Percentiles rank a stretch among this genome's conserved stretches.
Evolutionary conservation across 1,284 basidiomycete species (phyloP).

Genomic region (Puccinia novopanici): DNA sequence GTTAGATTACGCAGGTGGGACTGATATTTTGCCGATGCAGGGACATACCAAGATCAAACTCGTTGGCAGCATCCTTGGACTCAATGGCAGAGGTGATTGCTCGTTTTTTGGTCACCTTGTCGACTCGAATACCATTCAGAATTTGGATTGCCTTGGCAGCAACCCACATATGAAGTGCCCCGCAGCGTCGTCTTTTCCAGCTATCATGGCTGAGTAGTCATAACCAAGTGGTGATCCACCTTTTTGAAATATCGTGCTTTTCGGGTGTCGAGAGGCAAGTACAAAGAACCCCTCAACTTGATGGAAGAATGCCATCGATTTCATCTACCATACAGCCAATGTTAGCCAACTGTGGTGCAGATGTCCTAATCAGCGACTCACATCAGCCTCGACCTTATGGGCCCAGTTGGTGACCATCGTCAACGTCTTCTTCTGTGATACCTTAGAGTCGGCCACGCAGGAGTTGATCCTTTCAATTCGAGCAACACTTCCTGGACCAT

Average conservation of each 20-base stretch:
- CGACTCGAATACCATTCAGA: not conserved
- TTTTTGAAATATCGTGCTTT: not conserved
- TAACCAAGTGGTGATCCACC: not conserved
- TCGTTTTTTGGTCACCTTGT: not conserved
- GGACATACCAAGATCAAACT: not conserved
- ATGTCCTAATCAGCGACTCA: not conserved
- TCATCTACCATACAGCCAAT: not conserved
- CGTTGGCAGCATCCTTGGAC: too few relatives aligned
- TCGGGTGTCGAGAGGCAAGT: not conserved
- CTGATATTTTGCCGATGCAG: not conserved
- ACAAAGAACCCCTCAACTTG: conserved; percentile 13
- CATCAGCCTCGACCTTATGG: not conserved
- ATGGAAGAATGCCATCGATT: conserved; percentile 1
- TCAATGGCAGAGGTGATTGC: not conserved
- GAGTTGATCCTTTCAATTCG: not conserved
- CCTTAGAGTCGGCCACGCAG: not conserved
- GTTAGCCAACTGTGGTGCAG: not conserved
- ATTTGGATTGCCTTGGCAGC: conserved; percentile 4
- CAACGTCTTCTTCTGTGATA: not conserved
- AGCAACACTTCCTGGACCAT: not conserved
- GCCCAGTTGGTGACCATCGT: not conserved
- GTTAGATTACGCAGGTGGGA: too few relatives aligned
- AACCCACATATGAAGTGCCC: not conserved
- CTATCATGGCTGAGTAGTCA: not conserved
- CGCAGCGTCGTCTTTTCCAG: not conserved